Conservation (phyloP, 2,329 filamentous ascomycete genomes). For the Colletotrichum somersetense region DNA sequence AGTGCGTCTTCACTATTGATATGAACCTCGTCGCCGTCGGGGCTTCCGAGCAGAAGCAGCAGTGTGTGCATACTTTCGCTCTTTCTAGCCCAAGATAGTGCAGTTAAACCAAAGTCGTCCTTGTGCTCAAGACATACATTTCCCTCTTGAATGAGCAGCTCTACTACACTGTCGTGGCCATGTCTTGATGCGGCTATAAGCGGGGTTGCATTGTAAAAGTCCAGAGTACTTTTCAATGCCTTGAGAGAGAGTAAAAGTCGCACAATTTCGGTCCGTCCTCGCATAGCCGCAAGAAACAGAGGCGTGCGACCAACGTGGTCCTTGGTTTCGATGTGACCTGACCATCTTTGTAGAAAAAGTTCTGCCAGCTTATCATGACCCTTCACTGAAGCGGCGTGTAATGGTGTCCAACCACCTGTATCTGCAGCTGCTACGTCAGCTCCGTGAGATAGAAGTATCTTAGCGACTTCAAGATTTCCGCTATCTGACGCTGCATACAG, state of each 20-base stretch:
- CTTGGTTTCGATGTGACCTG: not conserved
- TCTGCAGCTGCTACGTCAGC: not conserved
- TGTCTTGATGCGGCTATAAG: constrained; percentile 14
- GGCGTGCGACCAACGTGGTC: not conserved
- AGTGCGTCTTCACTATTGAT: not conserved
- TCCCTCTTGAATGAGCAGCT: not conserved
- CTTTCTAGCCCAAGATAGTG: not conserved
- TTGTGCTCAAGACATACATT: not conserved
- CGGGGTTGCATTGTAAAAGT: constrained; percentile 1
- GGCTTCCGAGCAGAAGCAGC: not conserved
- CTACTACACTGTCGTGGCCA: not conserved
- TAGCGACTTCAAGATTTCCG: not conserved
- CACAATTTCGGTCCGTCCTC: no score
- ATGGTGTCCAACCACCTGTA: not conserved
- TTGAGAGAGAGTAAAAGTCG: not conserved
- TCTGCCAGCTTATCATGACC: not conserved
- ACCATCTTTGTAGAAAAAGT: not conserved
- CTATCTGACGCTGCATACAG: no score
- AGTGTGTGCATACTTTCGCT: no score
- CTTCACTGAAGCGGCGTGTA: not conserved
- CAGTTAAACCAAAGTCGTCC: not conserved
- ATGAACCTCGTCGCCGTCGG: no score
- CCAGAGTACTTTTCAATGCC: not conserved
- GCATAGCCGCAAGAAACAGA: not conserved
- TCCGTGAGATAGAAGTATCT: constrained; percentile 18